Evolutionary conservation across 75 land plant genomes (phyloP), one percentile per base, ranked within the genome.

Genomic region (Isoetes taiwanensis): DNA sequence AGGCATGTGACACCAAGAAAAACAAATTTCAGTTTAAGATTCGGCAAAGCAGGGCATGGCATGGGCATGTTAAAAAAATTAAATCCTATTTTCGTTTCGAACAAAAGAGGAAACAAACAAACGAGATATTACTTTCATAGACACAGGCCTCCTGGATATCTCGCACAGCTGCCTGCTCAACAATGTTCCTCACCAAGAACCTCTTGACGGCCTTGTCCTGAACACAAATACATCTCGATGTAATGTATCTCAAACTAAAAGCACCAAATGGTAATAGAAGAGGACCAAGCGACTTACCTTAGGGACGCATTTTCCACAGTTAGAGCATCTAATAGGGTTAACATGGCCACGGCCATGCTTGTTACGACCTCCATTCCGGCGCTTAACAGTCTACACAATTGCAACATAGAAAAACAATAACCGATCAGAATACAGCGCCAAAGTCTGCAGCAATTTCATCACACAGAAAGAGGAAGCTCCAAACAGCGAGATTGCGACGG

Each of bases 281-380:
- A 37, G 38, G 14, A 9, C 38, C 14, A 37, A 14, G 14, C 14
- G 38, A 19, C 50, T 6, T 8, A 46, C 50, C 50, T 46, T 46
- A 41, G 85, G 85, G 43, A 72, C 71, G 62, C 85, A 82, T 20
- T 72, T 65, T 16, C 80, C 85, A 39, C 85, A 82, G 54, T 82
- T 82, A 62, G 85, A 82, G 67, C 85, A 82, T 52, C 85, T 68
- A 28, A 82, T 76, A 48, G 84, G 84, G 34, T 82, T 75, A 2
- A 81, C 84, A 63, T 82, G 85, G 63, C 85, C 85, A 21, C 85
- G 76, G 6, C 85, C 85, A 35, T 82, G 85, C 84, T 82, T 82
- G 84, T 80, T 82, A 25, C 85, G 72, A 1, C 85, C 85, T 24
- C 84, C 85, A 38, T 80, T 82, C 61, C 85, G 67, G 14, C 85